Evolutionary conservation across 1,139 yeast genomes (phyloP), one percentile per base, ranked within the genome.

Genomic region (Hyphopichia pseudoburtonii): DNA sequence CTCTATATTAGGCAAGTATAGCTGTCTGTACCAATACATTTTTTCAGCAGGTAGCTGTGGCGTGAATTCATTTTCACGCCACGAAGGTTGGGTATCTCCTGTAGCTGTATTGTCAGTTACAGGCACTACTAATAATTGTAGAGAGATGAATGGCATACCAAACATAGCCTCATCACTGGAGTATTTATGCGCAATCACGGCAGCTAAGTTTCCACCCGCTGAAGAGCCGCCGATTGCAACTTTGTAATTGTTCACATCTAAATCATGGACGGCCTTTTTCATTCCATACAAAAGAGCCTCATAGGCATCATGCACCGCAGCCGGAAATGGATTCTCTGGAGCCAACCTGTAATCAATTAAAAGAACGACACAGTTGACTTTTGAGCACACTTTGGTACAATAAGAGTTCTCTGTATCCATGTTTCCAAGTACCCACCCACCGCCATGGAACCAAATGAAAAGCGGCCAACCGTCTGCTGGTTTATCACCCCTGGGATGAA

Each of bases 301-400:
- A 47, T 56, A 70, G 16, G 75, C 50, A 50, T 74, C 79, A n/a
- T 73, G 66, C 4, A 70, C 66, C 33, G 71, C 64, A 6, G 75
- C 73, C 3, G 81, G 81, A 44, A 61, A 76, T 12, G 77, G 76
- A 40, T 60, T 50, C 46, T 76, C 78, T 2, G 81, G 81, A 0
- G 78, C 78, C 36, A 70, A 51, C 28, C 77, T 46, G 48, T 72
- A 72, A 44, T 72, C 76, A 7, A 71, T 65, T 11, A 63, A 53
- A 18, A 68, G 49, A 11, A 68, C 74, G 8, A 66, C 48, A 41
- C 74, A 66, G 30, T 61, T 42, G 15, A 66, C 59, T 35, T 51
- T 41, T 21, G 62, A 64, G 15, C 73, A 70, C 28, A 67, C 50
- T 38, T 69, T 66, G 8, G 76, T 62, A 42, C 76, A 71, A 49